Percentiles rank a stretch among this genome's conserved stretches.
These are phyloP conservation scores for Mallotus repandus DNA, from an alignment of 441 rosid species.

Conservation along the genomic window DNA sequence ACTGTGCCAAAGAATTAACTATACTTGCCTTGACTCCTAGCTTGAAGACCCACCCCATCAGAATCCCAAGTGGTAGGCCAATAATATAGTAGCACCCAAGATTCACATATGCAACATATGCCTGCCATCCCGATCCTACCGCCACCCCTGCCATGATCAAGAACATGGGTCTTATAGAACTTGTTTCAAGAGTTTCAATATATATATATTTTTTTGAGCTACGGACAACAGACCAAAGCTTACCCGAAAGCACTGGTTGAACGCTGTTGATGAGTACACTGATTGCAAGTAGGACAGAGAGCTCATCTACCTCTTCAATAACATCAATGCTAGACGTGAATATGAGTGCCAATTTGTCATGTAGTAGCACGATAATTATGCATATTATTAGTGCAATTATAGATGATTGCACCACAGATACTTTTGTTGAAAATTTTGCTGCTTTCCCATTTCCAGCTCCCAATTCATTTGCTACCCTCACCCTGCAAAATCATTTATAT, in stretches of 20 bases:
- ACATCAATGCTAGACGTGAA: constrained; percentile 20
- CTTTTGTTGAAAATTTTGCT: constrained; percentile 59
- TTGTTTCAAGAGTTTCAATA: no score
- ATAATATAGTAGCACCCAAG: constrained; percentile 64
- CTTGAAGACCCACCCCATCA: constrained; percentile 54
- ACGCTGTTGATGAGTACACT: constrained; percentile 72
- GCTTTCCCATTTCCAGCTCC: constrained; percentile 54
- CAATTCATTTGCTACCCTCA: constrained; percentile 68
- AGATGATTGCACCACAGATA: constrained; percentile 19
- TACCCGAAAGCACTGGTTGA: constrained; percentile 77
- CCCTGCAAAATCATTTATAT: constrained; percentile 6
- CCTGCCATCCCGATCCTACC: constrained; percentile 82
- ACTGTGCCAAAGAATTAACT: background rate
- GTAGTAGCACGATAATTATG: no score
- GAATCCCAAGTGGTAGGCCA: constrained; percentile 68
- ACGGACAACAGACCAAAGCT: background rate
- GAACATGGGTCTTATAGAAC: background rate
- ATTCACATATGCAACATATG: constrained; percentile 64
- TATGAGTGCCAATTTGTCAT: no score
- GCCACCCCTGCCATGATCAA: constrained; percentile 54
- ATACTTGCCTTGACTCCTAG: constrained; percentile 50
- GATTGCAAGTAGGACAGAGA: constrained; percentile 48
- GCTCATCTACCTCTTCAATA: constrained; percentile 42
- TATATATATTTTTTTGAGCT: no score
- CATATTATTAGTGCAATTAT: no score